Evolutionary conservation across 371 early-diverging fungal genomes (phyloP).

Genomic region (Aphelidium insulamus): DNA sequence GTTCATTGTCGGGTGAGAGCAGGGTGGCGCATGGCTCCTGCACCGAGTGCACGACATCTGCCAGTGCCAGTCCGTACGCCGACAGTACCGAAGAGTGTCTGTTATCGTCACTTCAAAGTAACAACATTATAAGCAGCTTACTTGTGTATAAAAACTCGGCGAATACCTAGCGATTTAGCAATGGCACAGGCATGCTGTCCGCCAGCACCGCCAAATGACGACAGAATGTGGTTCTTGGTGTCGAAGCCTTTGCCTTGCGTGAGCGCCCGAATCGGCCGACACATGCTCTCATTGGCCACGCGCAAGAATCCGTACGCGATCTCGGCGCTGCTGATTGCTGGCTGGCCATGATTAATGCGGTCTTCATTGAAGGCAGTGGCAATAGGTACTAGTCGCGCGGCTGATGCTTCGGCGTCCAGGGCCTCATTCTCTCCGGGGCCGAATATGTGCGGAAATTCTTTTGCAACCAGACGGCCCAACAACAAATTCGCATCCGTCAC

Average conservation of each 20-base stretch:
- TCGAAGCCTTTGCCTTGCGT: slow-evolving; percentile 87
- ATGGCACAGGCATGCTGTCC: slow-evolving; percentile 84
- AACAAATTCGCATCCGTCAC: slow-evolving; percentile 84
- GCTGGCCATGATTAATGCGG: slow-evolving; percentile 1
- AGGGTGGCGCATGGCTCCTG: slow-evolving; percentile 51
- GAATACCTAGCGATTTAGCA: slow-evolving; percentile 66
- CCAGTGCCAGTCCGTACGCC: slow-evolving; percentile 73
- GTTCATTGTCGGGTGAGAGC: slow-evolving; percentile 7
- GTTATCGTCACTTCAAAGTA: no score
- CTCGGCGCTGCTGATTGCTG: slow-evolving; percentile 41
- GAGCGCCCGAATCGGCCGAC: slow-evolving; percentile 74
- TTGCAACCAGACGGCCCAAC: slow-evolving; percentile 64
- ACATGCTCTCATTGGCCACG: slow-evolving; percentile 89
- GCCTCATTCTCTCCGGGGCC: slow-evolving; percentile 67
- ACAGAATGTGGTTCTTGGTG: slow-evolving; percentile 55
- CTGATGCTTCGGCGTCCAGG: slow-evolving; percentile 42
- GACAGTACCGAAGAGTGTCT: slow-evolving; percentile 71
- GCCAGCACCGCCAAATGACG: slow-evolving; percentile 92
- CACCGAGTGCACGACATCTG: slow-evolving; percentile 77
- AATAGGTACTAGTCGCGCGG: slow-evolving; percentile 31
- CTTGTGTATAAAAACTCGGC: slow-evolving; percentile 56
- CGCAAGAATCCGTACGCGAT: slow-evolving; percentile 80
- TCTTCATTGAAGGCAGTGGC: slow-evolving; percentile 31
- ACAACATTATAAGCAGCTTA: no score
- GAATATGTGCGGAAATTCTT: slow-evolving; percentile 83